Base-by-base conservation (phyloP, 1,284 basidiomycete species). In the Leccinum pachyderme region DNA sequence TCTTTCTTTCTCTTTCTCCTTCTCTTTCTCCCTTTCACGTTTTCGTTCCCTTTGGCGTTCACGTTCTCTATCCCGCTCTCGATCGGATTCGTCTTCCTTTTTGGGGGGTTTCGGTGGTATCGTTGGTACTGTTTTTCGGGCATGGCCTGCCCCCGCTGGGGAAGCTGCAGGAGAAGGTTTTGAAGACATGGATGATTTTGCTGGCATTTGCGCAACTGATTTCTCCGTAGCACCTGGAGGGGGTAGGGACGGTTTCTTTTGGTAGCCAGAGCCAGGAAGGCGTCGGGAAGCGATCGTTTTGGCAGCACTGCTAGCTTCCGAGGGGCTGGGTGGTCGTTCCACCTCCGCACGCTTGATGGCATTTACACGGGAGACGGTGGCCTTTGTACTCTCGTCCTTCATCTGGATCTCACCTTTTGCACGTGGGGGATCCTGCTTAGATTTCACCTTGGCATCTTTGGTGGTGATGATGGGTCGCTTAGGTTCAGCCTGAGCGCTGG, bases 361-460 rank as follows among this genome's bases (percentile, higher is more conserved):
- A 22, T 59, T 58, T 8, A 60, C 37, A 43, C 62, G 54, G 48
- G 63, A 47, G 59, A 54, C 43, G 1, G 61, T 57, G 15, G 56
- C 53, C 35, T 61, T 70, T 7, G 60, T 47, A 53, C 81, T 77
- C 67, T 86, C 83, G 62, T 85, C 80, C 69, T 80, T 84, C 66
- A 80, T 77, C 59, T 69, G 72, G 25, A 82, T 73, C 57, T 79
- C 78, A 12, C 73, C 73, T 52, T 76, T 77, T 1, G 62, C n/a
- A 6, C 69, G 71, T 54, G 74, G 66, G 7, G 67, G 24, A 56
- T 78, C 81, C 8, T 72, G 63, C 61, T 77, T 80, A 5, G 61
- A 56, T 61, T 78, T 80, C 37, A 73, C 71, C 54, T 80, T 84
- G 29, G 66, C 60, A 41, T 80, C 76, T 48, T 73, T 77, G 2